Conservation (phyloP, 176 grass and related monocot genomes). For the Bromus sterilis region DNA sequence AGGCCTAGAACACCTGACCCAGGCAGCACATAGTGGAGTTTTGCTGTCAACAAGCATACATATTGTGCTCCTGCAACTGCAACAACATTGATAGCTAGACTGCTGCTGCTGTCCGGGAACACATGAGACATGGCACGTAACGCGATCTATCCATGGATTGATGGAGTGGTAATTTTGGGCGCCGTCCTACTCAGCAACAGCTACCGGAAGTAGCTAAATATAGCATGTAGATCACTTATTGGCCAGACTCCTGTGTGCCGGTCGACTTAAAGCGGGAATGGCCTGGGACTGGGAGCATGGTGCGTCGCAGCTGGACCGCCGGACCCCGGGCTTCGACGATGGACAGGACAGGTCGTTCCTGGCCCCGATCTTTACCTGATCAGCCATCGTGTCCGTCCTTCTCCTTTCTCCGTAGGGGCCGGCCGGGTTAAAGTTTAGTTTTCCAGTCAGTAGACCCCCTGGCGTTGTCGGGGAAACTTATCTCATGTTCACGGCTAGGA, state of each 20-base stretch:
- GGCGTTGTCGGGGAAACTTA: neutral
- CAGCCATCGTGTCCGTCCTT: too few species aligned
- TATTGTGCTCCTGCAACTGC: too few species aligned
- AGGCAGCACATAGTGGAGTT: neutral
- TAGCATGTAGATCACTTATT: neutral
- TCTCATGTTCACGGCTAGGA: too few species aligned
- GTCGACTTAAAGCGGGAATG: neutral
- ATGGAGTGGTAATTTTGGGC: neutral
- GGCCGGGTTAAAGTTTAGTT: neutral
- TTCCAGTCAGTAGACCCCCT: neutral
- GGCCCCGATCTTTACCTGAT: too few species aligned
- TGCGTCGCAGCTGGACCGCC: neutral
- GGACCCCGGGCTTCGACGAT: neutral
- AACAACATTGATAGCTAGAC: neutral
- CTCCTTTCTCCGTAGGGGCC: conserved; percentile 24
- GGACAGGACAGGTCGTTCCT: too few species aligned
- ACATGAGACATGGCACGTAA: neutral
- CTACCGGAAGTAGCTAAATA: neutral
- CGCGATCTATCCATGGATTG: neutral
- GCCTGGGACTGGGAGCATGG: too few species aligned
- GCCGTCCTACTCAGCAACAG: neutral
- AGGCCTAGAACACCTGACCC: neutral
- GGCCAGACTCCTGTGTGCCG: neutral
- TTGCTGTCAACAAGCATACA: neutral
- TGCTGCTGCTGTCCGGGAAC: neutral